A percentile compares a stretch with the other conserved stretches of the same genome.
Conservation (phyloP, 75 land plant genomes). For the Selaginella tamariscina region DNA sequence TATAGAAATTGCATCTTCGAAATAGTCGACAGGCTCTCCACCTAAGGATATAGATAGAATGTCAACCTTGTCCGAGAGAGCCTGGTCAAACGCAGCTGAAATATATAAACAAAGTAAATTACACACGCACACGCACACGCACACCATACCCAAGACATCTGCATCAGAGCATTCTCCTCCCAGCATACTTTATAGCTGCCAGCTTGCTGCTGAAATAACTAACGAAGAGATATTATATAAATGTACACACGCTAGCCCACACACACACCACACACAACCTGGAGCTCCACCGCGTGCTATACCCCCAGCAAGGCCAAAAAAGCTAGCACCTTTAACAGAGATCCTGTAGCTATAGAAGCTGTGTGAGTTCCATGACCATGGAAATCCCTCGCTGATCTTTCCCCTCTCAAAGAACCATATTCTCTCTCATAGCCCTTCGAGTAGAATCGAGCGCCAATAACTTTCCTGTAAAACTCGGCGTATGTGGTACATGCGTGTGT, state of each 20-base stretch:
- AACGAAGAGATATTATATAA: too few relatives aligned
- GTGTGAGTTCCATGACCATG: slow-evolving; percentile 14
- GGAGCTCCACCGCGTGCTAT: slow-evolving; percentile 10
- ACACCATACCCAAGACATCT: slow-evolving; percentile 3
- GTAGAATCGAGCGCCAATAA: slow-evolving; percentile 3
- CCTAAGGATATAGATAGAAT: slow-evolving; percentile 1
- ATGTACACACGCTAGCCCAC: too few relatives aligned
- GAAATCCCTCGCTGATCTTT: neutral
- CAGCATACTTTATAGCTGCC: slow-evolving; percentile 10
- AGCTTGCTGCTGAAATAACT: too few relatives aligned
- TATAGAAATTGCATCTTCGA: slow-evolving; percentile 20
- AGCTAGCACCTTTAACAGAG: slow-evolving; percentile 1
- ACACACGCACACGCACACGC: too few relatives aligned
- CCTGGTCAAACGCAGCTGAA: slow-evolving; percentile 9
- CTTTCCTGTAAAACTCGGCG: neutral
- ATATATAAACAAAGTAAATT: too few relatives aligned
- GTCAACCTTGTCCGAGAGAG: slow-evolving; percentile 4
- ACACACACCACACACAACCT: too few relatives aligned
- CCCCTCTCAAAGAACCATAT: neutral
- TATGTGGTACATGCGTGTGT: neutral
- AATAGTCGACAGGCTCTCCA: neutral
- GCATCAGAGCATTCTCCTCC: slow-evolving; percentile 10
- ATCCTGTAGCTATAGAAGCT: neutral
- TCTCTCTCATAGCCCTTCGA: slow-evolving; percentile 11
- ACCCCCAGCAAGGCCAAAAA: slow-evolving; percentile 8